A percentile compares a stretch with the other conserved stretches of the same genome.
Conservation (phyloP, 2,329 filamentous ascomycete genomes). For the Lachnum nothofagi region DNA sequence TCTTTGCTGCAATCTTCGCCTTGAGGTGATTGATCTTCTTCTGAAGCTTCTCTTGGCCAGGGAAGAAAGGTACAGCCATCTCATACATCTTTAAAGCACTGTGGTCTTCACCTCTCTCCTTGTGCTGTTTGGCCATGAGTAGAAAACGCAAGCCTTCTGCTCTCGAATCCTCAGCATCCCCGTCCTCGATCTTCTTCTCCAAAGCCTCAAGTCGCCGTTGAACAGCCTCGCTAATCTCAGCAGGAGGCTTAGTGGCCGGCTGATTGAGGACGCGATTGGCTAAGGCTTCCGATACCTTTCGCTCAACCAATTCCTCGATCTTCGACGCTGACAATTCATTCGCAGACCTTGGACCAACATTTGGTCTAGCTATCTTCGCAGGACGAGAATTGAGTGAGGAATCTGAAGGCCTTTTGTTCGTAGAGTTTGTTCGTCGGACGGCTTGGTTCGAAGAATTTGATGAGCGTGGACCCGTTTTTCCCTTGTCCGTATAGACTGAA, state of each 20-base stretch:
- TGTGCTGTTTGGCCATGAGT: slow-evolving; percentile 87
- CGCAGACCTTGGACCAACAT: slow-evolving; percentile 27
- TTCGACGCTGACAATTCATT: slow-evolving; percentile 59
- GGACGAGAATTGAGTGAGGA: slow-evolving; percentile 36
- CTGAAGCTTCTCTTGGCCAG: slow-evolving; percentile 71
- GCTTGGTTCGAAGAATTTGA: slow-evolving; percentile 22
- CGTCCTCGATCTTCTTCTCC: slow-evolving; percentile 73
- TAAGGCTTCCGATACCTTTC: slow-evolving; percentile 83
- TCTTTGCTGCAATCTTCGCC: slow-evolving; percentile 43
- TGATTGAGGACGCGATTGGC: slow-evolving; percentile 65
- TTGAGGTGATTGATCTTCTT: slow-evolving; percentile 63
- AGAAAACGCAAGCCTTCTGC: slow-evolving; percentile 80
- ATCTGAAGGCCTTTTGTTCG: slow-evolving; percentile 34
- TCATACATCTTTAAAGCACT: slow-evolving; percentile 83
- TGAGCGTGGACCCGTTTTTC: slow-evolving; percentile 38
- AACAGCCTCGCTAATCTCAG: slow-evolving; percentile 67
- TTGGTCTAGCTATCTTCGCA: slow-evolving; percentile 43
- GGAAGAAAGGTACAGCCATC: slow-evolving; percentile 77
- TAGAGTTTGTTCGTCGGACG: slow-evolving; percentile 32
- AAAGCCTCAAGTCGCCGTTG: slow-evolving; percentile 76
- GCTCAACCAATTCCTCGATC: slow-evolving; percentile 88
- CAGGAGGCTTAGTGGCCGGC: slow-evolving; percentile 38
- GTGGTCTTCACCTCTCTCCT: slow-evolving; percentile 72
- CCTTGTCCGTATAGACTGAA: slow-evolving; percentile 76
- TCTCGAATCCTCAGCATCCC: slow-evolving; percentile 62